These are phyloP conservation scores for Phaeotremella skinneri DNA, from an alignment of 768 basidiomycete species.

Conservation along the genomic window DNA sequence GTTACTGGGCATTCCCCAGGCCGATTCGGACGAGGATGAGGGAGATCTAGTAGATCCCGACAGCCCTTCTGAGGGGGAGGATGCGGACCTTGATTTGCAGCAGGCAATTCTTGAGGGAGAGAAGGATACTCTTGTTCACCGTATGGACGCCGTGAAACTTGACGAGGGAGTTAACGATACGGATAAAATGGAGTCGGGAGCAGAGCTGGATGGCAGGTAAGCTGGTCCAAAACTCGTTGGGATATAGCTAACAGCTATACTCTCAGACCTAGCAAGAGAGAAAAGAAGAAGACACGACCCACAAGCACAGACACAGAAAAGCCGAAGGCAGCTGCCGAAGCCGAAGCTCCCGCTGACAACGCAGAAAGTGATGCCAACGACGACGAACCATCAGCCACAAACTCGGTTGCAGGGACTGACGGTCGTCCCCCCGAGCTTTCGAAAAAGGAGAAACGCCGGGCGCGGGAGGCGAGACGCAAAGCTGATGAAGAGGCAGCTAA, in stretches of 20 bases:
- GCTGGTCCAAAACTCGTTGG: background rate
- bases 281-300: conserved; percentile 12
- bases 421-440: conserved; percentile 53
- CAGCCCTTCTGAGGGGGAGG: conserved; percentile 12
- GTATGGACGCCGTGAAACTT: conserved; percentile 4
- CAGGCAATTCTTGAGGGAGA: background rate
- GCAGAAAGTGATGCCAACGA: conserved; percentile 9
- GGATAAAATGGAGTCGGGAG: background rate
- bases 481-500: conserved; percentile 48
- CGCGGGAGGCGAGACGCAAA: conserved; percentile 71
- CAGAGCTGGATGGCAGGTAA: background rate
- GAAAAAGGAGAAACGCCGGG: conserved; percentile 78
- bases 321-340: conserved; percentile 7
- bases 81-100: conserved; percentile 26
- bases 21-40: conserved; percentile 44
- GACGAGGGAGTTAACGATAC: background rate
- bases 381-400: conserved; percentile 3
- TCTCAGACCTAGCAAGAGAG: conserved; percentile 10
- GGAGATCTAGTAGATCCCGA: conserved; percentile 10
- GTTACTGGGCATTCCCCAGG: conserved; percentile 58
- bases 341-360: conserved; percentile 34
- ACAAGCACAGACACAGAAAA: conserved; percentile 3
- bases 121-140: conserved; percentile 1
- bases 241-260: background rate
- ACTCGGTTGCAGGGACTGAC: conserved; percentile 8